These are phyloP conservation scores for Neonectria sp. DNA, from an alignment of 2,329 filamentous ascomycete species.

Conservation along the genomic window DNA sequence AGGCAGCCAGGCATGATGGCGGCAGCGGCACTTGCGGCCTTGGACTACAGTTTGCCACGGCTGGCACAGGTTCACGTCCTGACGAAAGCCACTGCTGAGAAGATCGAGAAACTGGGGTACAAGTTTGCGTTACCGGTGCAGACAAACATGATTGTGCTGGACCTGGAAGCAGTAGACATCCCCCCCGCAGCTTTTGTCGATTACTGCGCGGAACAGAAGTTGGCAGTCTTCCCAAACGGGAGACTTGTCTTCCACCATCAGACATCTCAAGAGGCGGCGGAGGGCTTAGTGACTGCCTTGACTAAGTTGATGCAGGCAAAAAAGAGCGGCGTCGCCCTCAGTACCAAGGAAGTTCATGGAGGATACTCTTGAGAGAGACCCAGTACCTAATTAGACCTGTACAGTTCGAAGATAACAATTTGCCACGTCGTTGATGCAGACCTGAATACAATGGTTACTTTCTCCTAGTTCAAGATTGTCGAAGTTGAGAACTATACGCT, in stretches of 20 bases:
- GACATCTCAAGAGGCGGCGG: slow-evolving; percentile 17
- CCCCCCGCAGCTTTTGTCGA: slow-evolving; percentile 39
- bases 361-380: slow-evolving; percentile 16
- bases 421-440: neutral
- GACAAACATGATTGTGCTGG: slow-evolving; percentile 48
- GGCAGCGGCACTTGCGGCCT: slow-evolving; percentile 76
- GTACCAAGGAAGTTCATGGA: slow-evolving; percentile 22
- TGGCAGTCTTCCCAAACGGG: slow-evolving; percentile 26
- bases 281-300: slow-evolving; percentile 12
- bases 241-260: slow-evolving; percentile 32
- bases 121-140: slow-evolving; percentile 45
- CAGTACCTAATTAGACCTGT: neutral
- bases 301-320: slow-evolving; percentile 27
- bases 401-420: neutral
- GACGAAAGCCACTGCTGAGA: slow-evolving; percentile 36
- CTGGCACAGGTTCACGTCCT: slow-evolving; percentile 40
- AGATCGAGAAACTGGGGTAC: slow-evolving; percentile 37
- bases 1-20: slow-evolving; percentile 80
- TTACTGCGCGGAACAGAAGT: slow-evolving; percentile 25
- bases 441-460: neutral
- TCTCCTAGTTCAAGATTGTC: neutral
- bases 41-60: slow-evolving; percentile 53
- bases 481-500: neutral
- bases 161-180: slow-evolving; percentile 37
- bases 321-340: slow-evolving; percentile 13